These are phyloP conservation scores for Claviceps digitariae DNA, from an alignment of 2,329 filamentous ascomycete genomes.

Conservation along the genomic window DNA sequence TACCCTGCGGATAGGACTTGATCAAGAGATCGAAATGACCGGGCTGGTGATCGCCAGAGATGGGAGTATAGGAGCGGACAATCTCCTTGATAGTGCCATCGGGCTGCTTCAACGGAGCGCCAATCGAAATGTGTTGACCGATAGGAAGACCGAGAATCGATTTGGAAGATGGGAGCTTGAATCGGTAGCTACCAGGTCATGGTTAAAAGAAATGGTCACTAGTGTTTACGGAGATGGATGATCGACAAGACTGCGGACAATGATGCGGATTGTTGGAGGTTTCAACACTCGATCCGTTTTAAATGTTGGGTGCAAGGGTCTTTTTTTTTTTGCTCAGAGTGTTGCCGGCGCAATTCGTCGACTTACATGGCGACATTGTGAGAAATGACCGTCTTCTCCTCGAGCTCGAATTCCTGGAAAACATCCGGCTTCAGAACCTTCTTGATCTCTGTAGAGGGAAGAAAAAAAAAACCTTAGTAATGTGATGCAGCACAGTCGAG, in stretches of 20 bases:
- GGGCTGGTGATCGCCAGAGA: conserved; percentile 76
- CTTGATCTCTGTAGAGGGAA: conserved; percentile 43
- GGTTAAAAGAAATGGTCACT: not conserved
- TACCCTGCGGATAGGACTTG: conserved; percentile 94
- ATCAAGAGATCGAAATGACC: conserved; percentile 94
- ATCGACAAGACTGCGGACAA: not conserved
- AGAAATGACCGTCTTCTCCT: conserved; percentile 88
- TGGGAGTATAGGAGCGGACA: conserved; percentile 83
- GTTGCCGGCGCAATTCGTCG: not conserved
- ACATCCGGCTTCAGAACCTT: conserved; percentile 75
- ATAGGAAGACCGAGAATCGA: conserved; percentile 91
- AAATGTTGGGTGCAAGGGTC: not conserved
- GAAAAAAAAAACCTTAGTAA: not conserved
- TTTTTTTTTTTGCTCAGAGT: not conserved
- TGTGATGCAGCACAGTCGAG: conserved; percentile 6
- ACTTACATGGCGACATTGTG: conserved; percentile 94
- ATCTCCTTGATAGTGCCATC: conserved; percentile 70
- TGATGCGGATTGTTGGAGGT: not conserved
- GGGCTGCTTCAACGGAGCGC: conserved; percentile 53
- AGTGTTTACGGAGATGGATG: not conserved
- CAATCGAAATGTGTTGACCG: conserved; percentile 97
- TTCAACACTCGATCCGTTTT: not conserved
- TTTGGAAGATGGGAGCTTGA: conserved; percentile 62
- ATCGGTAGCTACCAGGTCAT: conserved; percentile 62
- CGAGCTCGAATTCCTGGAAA: conserved; percentile 87